Percentiles rank a stretch among this genome's conserved stretches.
These are phyloP conservation scores for Backusella australiensis DNA, from an alignment of 192 early-diverging fungal genomes.

Conservation along the genomic window DNA sequence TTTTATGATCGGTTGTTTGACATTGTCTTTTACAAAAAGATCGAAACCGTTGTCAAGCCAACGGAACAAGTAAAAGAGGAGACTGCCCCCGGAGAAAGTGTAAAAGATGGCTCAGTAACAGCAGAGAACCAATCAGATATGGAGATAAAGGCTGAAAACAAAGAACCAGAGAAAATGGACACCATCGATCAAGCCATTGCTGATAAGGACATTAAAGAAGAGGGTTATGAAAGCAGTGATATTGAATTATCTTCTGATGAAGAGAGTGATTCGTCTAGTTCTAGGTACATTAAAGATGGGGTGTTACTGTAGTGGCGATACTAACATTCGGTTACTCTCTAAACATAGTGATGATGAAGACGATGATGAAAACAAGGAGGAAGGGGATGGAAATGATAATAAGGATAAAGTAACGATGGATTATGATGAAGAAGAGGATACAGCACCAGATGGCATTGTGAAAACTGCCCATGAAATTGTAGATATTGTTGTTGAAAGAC, in stretches of 20 bases:
- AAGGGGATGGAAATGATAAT: not conserved
- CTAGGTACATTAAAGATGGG: not conserved
- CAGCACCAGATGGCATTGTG: constrained; percentile 13
- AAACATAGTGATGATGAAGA: not conserved
- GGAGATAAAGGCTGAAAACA: not conserved
- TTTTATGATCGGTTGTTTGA: not conserved
- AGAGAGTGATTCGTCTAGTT: not conserved
- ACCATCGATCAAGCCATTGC: constrained; percentile 37
- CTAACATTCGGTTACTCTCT: not conserved
- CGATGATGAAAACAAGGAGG: not conserved
- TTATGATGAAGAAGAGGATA: constrained; percentile 36
- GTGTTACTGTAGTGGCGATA: not conserved
- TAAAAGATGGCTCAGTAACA: not conserved
- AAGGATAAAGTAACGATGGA: not conserved
- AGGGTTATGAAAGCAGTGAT: constrained; percentile 47
- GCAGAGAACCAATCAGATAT: not conserved
- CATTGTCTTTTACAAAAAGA: not conserved
- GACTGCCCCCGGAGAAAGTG: not conserved
- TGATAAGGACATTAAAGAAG: constrained; percentile 17
- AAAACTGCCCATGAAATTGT: constrained; percentile 63
- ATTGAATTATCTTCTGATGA: constrained; percentile 40
- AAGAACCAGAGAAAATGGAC: constrained; percentile 12
- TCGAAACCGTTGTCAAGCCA: not conserved
- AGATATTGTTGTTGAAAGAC: constrained; percentile 45
- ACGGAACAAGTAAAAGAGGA: not conserved